Evolutionary conservation across 1,284 basidiomycete genomes (phyloP), one percentile per base, ranked within the genome.

Genomic region (Apiotrichum veenhuisii): DNA sequence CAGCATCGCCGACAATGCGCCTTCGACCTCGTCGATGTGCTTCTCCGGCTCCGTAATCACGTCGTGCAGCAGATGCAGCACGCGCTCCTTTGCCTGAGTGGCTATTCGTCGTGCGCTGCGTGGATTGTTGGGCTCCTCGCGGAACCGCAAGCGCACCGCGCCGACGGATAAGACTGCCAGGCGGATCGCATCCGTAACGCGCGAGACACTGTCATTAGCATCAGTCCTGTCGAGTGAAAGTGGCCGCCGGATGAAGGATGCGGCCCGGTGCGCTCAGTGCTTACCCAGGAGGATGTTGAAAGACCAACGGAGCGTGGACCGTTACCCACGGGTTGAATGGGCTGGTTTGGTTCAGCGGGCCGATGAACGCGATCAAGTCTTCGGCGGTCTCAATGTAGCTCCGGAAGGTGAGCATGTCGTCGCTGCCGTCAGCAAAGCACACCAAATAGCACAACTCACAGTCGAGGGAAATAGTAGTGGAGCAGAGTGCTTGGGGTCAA

Each of bases 241-340:
- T n/a, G n/a, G n/a, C n/a, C n/a, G n/a, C n/a, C n/a, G n/a, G n/a
- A n/a, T n/a, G n/a, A n/a, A n/a, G n/a, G n/a, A n/a, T n/a, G n/a
- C n/a, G n/a, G n/a, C n/a, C n/a, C n/a, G n/a, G n/a, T 25, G 30
- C 18, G 25, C 17, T 17, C 34, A 10, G 11, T 36, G 23, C 70
- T 36, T 41, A 72, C 68, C 68, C 67, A 9, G 71, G 72, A 2
- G 64, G 57, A 44, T 69, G 61, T 14, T 57, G 64, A 54, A 75
- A 71, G 0, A 70, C 71, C 11, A 72, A 57, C 5, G 72, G 67
- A 1, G 72, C 72, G 50, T 75, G 73, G 5, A 72, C 60, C 14
- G 59, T 57, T 12, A 75, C 54, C 73, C 73, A 75, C 0, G 73
- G 73, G 55, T 75, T 74, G 63, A 70, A 74, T 3, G 69, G 68